Evolutionary conservation across 495 filamentous ascomycete species (phyloP), one percentile per base, ranked within the genome.

Genomic region (Penicillium daleae): DNA sequence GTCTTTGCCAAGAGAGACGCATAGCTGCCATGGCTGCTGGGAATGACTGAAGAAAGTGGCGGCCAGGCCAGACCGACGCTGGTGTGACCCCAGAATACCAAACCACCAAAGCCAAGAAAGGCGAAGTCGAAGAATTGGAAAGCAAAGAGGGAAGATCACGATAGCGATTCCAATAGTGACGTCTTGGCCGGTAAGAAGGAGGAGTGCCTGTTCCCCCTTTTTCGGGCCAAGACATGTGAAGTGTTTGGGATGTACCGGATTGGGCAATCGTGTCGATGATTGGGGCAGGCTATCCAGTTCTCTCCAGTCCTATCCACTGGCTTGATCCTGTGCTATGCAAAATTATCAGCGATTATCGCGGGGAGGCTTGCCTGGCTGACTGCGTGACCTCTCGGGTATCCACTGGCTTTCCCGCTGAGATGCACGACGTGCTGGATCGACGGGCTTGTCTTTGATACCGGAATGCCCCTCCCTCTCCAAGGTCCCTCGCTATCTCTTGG

Each of bases 381-480:
- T 65, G 62, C 62, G 62, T 66, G 64, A 71, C 65, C 48, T 37
- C 17, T 57, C 59, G 66, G 62, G 63, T 64, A 64, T 66, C 66
- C 67, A 66, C 66, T 55, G 64, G 32, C 44, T 60, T 53, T 39
- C 63, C 61, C 56, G 65, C 65, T 66, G 59, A 60, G 65, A 70
- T 62, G 65, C 62, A 35, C 51, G 70, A 69, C 71, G 65, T 54
- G 62, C 63, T 71, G 66, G 74, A 73, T 76, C 76, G 69, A 71
- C 73, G 60, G 56, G 53, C 59, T 66, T 67, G 65, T 66, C 65
- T 59, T 65, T 69, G 63, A 71, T 62, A 60, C 68, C 58, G 54
- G 50, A 49, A 63, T 65, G 65, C 68, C 69, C 73, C 74, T 69
- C 70, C 53, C 67, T 57, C 64, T 53, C 54, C 64, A 60, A 63